Base-by-base conservation (phyloP, 108 stramenopile species). In the Pseudonitzschia multiseries region DNA sequence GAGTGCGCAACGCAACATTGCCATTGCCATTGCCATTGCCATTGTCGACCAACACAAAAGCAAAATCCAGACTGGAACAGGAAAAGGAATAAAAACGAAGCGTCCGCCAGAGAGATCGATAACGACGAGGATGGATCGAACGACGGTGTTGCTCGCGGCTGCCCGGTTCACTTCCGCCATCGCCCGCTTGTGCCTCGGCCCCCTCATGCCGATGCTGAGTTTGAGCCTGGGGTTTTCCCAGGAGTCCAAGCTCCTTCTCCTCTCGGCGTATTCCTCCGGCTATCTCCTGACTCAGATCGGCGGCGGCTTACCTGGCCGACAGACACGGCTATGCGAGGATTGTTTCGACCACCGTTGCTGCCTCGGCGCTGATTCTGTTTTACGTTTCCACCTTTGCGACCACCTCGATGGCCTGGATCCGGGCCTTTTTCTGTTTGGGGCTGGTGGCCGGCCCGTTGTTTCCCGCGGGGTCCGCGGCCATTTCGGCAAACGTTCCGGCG, bases 241-340 rank as follows among this genome's bases (percentile, higher is more conserved):
- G 27, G 27, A 51, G 9, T 26, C 60, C 28, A 77, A 70, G 22
- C 69, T 69, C 28, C 28, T 69, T 13, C 46, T 77, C 22, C 46
- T 77, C 20, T 77, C 76, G 36, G 68, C 76, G n/a, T 77, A 64
- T 56, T 68, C 61, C 21, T 77, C 76, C 41, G 76, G 76, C 13
- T 77, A 77, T 33, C 63, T 77, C 52, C 40, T 77, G 17, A 77
- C 76, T 0, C 76, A 77, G 64, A 64, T 77, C 21, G 60, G 29
- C 28, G 76, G 76, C 43, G 76, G 76, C 4, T n/a, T 70, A 63
- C 46, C 40, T 77, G 29, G 76, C 76, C 0, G 76, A 77, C 65
- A 44, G 27, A 22, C 70, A 70, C 51, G 76, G 76, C 0, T 70
- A 53, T 42, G 44, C 46, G 4, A 40, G n/a, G 20, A 54, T 77